Evolutionary conservation across 2,329 filamentous ascomycete species (phyloP), one percentile per base, ranked within the genome.

Genomic region (Cordyceps farinosa): DNA sequence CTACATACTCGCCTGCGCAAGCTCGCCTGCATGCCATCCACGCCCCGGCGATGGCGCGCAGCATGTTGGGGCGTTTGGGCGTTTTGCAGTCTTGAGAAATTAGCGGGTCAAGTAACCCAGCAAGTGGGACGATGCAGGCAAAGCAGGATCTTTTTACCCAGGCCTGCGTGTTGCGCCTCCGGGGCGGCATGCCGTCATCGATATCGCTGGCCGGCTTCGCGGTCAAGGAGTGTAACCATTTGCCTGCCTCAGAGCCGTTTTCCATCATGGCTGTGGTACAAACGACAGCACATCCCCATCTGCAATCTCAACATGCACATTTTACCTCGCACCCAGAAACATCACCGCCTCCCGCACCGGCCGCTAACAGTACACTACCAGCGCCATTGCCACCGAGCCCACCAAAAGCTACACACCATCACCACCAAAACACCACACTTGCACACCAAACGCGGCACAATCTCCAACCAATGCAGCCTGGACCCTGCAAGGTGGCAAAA

Each of bases 11-110:
- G 22, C 22, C 22, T 22, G 22, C 22, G 22, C 22, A 22, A 22
- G 22, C 22, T 22, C 17, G 3, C 36, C 52, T 55, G 56, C 56
- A 48, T 47, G 15, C 45, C 32, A 50, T 40, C 13, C 38, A 40
- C 13, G 38, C 38, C 38, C n/a, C 42, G 56, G 44, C 45, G 56
- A 59, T 59, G 56, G 56, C 56, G 56, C 56, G 55, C 55, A 59
- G 45, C 32, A 59, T 59, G 45, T 50, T 59, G 56, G 34, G 56
- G 56, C 56, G 56, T 44, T 47, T 59, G 56, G 34, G 56, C 44
- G 44, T 44, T 44, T 47, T 58, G 55, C 40, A 54, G 17, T 47
- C 30, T 32, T 22, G 22, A 22, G 22, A 22, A 22, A 22, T 22
- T 45, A 34, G 54, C 54, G 54, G 42, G 54, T 17, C 54, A 34